Evolutionary conservation across 2,329 filamentous ascomycete genomes (phyloP), one percentile per base, ranked within the genome.

Genomic region (Microsporum audouinii): DNA sequence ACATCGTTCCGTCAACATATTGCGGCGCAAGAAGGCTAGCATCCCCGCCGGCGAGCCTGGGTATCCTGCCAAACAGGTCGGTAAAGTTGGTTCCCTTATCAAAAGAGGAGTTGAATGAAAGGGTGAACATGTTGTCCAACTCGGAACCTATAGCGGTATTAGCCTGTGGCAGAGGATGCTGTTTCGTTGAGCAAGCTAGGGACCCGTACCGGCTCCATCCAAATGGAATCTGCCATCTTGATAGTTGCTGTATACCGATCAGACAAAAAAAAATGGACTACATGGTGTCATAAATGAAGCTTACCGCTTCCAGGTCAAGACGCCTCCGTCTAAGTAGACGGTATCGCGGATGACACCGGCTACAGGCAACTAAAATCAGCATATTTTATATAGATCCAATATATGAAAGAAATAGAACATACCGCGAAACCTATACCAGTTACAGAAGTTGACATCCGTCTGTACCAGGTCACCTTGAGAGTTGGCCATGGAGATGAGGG

Each of bases 301-400:
- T 59, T 62, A 71, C 69, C 78, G 77, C 38, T 72, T 64, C 83
- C 84, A 87, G 62, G 64, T 77, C 8, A 86, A 69, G 47, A 69
- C 64, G 2, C 86, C 86, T 41, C 86, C 86, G 68, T 88, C 85
- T 27, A 88, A 70, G 67, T 86, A 88, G 14, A 87, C 72, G 1
- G 79, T 84, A 66, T 88, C 84, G 47, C 79, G 79, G 39, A 88
- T 72, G 2, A 84, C 72, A 41, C 80, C 79, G 63, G 79, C 84
- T 86, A 64, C 5, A 17, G 17, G 12, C n/a, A 27, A 27, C 72
- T 59, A 74, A 68, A 61, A 64, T 63, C 59, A 62, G 59, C 51
- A 58, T 7, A 14, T 49, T 10, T 49, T 27, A 36, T 10, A 7
- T 34, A 45, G 45, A 31, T 14, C 23, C 7, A 31, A 49, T 31